phyloP scores from a whole-genome alignment of 73 alveolate species.

The Paramecium primaurelia region DNA sequence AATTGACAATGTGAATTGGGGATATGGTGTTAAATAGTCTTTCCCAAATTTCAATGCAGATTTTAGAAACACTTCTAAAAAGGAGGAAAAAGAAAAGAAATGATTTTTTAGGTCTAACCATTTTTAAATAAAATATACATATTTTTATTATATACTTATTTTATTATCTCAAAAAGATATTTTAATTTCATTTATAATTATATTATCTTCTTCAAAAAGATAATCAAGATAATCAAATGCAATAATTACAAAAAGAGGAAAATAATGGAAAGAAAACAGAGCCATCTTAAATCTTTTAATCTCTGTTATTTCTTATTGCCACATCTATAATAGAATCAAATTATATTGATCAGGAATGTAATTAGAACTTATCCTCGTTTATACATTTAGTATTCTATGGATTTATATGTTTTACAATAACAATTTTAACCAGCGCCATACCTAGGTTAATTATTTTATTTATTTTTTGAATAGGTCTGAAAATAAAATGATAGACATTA shows the following conservation, averaged over 20 bases:
- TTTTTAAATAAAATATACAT: not conserved
- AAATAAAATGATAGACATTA: no score
- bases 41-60: conserved; percentile 12
- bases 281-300: conserved; percentile 37
- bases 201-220: no score
- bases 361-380: not conserved
- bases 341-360: conserved; percentile 38
- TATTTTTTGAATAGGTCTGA: no score
- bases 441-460: conserved; percentile 1
- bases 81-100: not conserved
- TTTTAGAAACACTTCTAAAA: not conserved
- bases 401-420: conserved; percentile 1
- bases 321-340: conserved; percentile 23
- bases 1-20: conserved; percentile 47
- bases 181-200: not conserved
- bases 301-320: conserved; percentile 38
- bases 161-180: not conserved
- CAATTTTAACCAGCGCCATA: not conserved
- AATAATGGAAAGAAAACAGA: not conserved
- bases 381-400: conserved; percentile 55
- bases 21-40: conserved; percentile 37
- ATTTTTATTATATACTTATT: not conserved
- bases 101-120: not conserved
- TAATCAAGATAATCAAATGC: no score
- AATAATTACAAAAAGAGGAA: no score